Conservation (phyloP, 768 basidiomycete species). For the Boletus patriciae region DNA sequence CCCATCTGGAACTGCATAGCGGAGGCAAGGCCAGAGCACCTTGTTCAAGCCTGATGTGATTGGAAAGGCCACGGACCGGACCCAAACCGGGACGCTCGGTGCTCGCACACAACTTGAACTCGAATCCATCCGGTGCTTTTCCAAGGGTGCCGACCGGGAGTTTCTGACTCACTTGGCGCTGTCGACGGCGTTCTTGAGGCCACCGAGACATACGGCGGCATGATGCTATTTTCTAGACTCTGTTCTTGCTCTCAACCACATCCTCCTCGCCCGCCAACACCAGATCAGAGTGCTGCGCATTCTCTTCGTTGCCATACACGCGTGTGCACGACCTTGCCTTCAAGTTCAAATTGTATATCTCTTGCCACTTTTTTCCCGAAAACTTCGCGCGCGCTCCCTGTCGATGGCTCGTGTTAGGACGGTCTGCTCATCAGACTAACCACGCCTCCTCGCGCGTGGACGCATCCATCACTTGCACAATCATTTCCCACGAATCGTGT, state of each 20-base stretch:
- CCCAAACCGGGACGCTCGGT: too few species aligned
- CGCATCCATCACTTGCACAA: constrained; percentile 77
- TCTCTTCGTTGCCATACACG: constrained; percentile 81
- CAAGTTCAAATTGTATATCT: constrained; percentile 77
- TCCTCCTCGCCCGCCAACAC: constrained; percentile 7
- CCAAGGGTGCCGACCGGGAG: too few species aligned
- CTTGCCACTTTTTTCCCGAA: neutral
- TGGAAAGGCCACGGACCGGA: too few species aligned
- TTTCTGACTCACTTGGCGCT: neutral
- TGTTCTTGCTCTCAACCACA: constrained; percentile 28
- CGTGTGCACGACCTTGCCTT: constrained; percentile 81
- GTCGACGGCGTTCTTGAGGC: neutral
- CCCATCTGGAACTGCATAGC: too few species aligned
- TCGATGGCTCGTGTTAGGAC: too few species aligned
- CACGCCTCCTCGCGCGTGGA: constrained; percentile 64
- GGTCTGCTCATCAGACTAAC: too few species aligned
- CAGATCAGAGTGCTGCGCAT: constrained; percentile 62
- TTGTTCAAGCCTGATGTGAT: too few species aligned
- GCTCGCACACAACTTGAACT: too few species aligned
- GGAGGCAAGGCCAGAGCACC: too few species aligned
- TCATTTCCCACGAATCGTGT: constrained; percentile 78
- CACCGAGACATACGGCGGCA: constrained; percentile 23
- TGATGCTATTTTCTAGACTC: constrained; percentile 14
- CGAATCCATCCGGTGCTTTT: too few species aligned
- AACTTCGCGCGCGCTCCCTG: too few species aligned